Base-by-base conservation (phyloP, 768 basidiomycete genomes). In the Suillus occidentalis region DNA sequence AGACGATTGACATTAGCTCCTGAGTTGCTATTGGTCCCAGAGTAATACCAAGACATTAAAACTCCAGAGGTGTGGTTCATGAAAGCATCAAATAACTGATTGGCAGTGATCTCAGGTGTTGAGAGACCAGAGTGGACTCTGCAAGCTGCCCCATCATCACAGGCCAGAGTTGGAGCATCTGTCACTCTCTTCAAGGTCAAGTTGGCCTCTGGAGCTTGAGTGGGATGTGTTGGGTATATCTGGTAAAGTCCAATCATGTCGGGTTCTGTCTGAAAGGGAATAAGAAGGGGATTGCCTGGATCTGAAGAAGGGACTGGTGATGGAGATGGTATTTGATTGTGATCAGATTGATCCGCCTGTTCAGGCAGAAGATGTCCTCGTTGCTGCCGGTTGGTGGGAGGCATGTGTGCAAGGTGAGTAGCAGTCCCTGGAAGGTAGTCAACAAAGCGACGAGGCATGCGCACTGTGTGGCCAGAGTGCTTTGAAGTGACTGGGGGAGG, bases 201-300 rank as follows among this genome's bases (percentile, higher is more conserved):
- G 6, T 7, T 6, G 20, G 42, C 63, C 28, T 28, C 25, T 1
- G 58, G 43, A 9, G 25, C 39, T 20, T n/a, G 34, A 13, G 45
- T 61, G 10, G 63, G 59, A 20, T 7, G 5, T 2, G 60, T 43
- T 16, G 58, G 37, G 31, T 65, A 65, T 12, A 65, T 20, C 5
- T 28, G n/a, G 9, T 42, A 52, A 8, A 61, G 39, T 3, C 63
- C 63, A 31, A 65, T 49, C 0, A 6, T 3, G 1, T 65, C 34
- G 10, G 63, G 63, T 25, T 64, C 42, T 0, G 57, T 64, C 16
- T 18, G 40, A 16, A 37, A 63, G 2, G 52, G 53, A 18, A 63
- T 16, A 8, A 42, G 62, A 0, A 5, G 28, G 39, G 39, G 39
- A 40, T 40, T 13, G 5, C 14, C 39, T 40, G 39, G 39, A 3